Conservation (phyloP, 2,329 filamentous ascomycete genomes). For the Trichoderma guizhouense region DNA sequence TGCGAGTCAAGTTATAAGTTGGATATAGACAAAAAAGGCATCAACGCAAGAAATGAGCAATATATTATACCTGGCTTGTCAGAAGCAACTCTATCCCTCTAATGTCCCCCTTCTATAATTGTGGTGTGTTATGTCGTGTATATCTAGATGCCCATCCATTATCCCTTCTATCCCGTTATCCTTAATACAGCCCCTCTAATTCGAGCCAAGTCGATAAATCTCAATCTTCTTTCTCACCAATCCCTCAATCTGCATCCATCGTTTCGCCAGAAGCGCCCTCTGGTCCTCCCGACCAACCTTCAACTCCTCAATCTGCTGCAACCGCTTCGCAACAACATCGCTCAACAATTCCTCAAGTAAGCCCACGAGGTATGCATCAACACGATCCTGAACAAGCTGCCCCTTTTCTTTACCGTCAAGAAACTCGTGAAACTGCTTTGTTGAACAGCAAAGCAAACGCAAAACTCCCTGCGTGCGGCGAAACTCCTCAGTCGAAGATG, state of each 20-base stretch:
- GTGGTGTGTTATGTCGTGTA: background rate
- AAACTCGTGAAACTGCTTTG: conserved; percentile 39
- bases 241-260: conserved; percentile 4
- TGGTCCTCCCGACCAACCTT: background rate
- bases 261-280: background rate
- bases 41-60: background rate
- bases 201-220: background rate
- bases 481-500: conserved; percentile 42
- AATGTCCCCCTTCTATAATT: background rate
- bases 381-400: background rate
- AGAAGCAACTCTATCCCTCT: background rate
- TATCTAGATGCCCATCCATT: background rate
- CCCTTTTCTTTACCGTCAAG: conserved; percentile 36
- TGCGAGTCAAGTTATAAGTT: background rate
- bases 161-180: background rate
- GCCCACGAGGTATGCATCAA: background rate
- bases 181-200: background rate
- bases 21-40: background rate
- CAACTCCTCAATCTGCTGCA: background rate
- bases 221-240: background rate
- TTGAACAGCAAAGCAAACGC: conserved; percentile 34
- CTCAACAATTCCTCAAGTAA: background rate
- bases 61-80: background rate
- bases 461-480: conserved; percentile 54
- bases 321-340: background rate